Percentiles rank a stretch among this genome's conserved stretches.
Evolutionary conservation across 805 yeast species (phyloP).

Genomic region (Kazachstania viticola): DNA sequence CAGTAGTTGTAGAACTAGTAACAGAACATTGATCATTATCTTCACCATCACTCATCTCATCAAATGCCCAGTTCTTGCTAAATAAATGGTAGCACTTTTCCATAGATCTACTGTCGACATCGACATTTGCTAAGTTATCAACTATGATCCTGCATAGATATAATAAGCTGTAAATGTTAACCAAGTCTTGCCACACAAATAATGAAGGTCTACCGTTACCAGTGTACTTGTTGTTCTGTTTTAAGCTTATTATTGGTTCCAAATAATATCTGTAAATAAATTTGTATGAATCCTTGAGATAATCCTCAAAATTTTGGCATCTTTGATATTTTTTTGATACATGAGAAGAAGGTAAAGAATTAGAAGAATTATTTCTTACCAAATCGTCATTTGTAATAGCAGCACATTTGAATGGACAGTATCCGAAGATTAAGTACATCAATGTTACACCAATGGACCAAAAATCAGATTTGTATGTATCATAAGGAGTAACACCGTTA

Average conservation of each 20-base stretch:
- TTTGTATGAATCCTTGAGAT: slow-evolving; percentile 11
- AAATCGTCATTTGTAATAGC: slow-evolving; percentile 1
- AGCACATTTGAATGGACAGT: slow-evolving; percentile 58
- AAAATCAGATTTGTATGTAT: slow-evolving; percentile 66
- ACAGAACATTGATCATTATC: no score
- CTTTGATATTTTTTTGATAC: not conserved
- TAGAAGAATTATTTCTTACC: not conserved
- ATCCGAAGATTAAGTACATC: slow-evolving; percentile 68
- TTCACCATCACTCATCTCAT: no score
- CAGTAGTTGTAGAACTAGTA: no score
- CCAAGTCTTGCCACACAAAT: slow-evolving; percentile 11
- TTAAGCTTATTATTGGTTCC: slow-evolving; percentile 8
- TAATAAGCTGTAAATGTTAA: slow-evolving; percentile 5
- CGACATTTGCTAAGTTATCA: slow-evolving; percentile 7
- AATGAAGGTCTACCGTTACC: slow-evolving; percentile 6
- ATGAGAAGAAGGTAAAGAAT: not conserved
- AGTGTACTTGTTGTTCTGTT: slow-evolving; percentile 2
- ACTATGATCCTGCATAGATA: slow-evolving; percentile 9
- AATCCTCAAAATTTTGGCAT: slow-evolving; percentile 32
- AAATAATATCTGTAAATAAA: slow-evolving; percentile 18
- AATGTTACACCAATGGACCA: slow-evolving; percentile 85
- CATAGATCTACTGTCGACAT: slow-evolving; percentile 7
- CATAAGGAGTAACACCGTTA: slow-evolving; percentile 31
- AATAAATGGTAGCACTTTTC: slow-evolving; percentile 4
- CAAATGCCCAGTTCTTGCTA: slow-evolving; percentile 8